phyloP scores from a whole-genome alignment of 2,329 filamentous ascomycete species.

The Phialocephala sp. region DNA sequence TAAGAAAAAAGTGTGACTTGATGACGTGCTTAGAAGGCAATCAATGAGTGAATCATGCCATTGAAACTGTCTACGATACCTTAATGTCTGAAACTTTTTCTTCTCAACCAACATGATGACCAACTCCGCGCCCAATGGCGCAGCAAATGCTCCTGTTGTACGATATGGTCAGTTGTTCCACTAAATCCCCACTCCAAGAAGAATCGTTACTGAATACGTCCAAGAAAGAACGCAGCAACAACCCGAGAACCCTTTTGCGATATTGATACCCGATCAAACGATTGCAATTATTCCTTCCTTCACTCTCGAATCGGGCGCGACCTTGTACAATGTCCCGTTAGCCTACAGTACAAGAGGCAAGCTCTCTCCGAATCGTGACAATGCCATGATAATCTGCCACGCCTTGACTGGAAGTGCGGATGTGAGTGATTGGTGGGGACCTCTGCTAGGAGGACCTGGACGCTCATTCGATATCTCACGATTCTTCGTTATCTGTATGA shows the following conservation, averaged over 20 bases:
- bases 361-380: conserved; percentile 63
- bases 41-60: conserved; percentile 8
- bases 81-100: neutral
- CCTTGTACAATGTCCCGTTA: conserved; percentile 75
- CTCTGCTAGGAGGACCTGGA: conserved; percentile 76
- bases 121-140: conserved; percentile 16
- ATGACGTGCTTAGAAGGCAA: conserved; percentile 26
- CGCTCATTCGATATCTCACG: conserved; percentile 81
- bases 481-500: conserved; percentile 88
- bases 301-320: conserved; percentile 89
- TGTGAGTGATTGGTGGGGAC: conserved; percentile 88
- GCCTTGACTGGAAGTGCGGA: conserved; percentile 86
- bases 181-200: conserved; percentile 36
- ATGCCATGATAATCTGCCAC: conserved; percentile 80
- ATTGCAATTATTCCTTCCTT: conserved; percentile 58
- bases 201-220: conserved; percentile 60
- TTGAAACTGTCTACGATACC: neutral
- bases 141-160: conserved; percentile 8
- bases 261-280: conserved; percentile 8
- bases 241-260: conserved; percentile 12
- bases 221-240: conserved; percentile 41
- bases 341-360: conserved; percentile 71
- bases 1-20: conserved; percentile 16
- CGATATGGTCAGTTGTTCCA: conserved; percentile 39
- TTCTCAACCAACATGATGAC: neutral